Evolutionary conservation across 768 basidiomycete species (phyloP).

Genomic region (Calocybe indica): DNA sequence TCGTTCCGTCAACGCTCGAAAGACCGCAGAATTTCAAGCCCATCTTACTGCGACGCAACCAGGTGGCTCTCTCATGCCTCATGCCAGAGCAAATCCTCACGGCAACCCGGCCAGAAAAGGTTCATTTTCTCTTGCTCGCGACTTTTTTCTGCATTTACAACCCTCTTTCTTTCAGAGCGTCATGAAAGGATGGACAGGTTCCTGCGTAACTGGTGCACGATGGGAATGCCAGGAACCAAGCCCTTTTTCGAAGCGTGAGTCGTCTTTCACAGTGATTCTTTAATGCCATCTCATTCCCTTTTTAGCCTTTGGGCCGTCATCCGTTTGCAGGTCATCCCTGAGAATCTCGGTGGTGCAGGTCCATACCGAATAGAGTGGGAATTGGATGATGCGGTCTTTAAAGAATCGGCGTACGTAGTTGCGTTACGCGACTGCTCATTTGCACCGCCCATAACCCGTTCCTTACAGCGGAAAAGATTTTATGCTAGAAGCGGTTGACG

Average conservation of each 20-base stretch:
- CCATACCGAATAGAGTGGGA: slow-evolving; percentile 76
- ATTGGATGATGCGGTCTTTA: slow-evolving; percentile 90
- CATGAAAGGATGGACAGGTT: slow-evolving; percentile 72
- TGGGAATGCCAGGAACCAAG: slow-evolving; percentile 84
- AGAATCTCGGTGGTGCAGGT: slow-evolving; percentile 78
- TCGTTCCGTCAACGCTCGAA: slow-evolving; percentile 67
- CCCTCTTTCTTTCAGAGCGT: slow-evolving; percentile 40
- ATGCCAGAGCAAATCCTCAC: slow-evolving; percentile 60
- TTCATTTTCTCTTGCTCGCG: slow-evolving; percentile 12
- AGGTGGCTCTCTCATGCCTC: slow-evolving; percentile 74
- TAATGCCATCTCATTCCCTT: slow-evolving; percentile 2
- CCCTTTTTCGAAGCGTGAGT: slow-evolving; percentile 74
- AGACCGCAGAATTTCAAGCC: slow-evolving; percentile 82
- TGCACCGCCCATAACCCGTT: slow-evolving; percentile 12
- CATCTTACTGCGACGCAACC: slow-evolving; percentile 74
- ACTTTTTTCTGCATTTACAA: not conserved
- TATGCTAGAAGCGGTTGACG: slow-evolving; percentile 85
- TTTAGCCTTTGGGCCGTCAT: slow-evolving; percentile 69
- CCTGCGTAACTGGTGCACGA: slow-evolving; percentile 75
- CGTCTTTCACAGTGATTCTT: slow-evolving; percentile 3
- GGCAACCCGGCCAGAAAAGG: slow-evolving; percentile 66
- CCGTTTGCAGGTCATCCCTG: slow-evolving; percentile 76
- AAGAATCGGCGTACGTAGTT: slow-evolving; percentile 81
- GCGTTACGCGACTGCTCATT: slow-evolving; percentile 9
- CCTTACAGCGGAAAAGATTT: slow-evolving; percentile 80